phyloP scores from a whole-genome alignment of 1,284 basidiomycete species.

The Puccinia coronata region DNA sequence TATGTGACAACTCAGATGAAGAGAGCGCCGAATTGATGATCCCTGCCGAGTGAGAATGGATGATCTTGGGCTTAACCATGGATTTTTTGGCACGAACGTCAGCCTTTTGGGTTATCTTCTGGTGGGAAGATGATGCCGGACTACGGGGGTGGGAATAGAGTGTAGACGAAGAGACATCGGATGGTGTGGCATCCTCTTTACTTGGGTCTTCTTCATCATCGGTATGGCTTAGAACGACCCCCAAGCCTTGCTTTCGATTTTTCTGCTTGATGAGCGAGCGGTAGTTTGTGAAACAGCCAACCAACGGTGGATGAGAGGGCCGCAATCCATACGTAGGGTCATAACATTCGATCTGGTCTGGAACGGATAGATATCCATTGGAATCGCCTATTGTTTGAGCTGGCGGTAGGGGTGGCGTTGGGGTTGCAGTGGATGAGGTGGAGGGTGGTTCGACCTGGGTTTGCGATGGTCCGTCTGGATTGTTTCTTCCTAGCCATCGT shows the following conservation, averaged over 20 bases:
- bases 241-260: conserved; percentile 42
- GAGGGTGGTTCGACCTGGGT: conserved; percentile 65
- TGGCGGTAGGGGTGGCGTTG: conserved; percentile 52
- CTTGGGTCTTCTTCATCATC: conserved; percentile 27
- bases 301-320: conserved; percentile 75
- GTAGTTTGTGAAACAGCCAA: conserved; percentile 73
- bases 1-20: conserved; percentile 32
- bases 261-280: conserved; percentile 64
- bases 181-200: conserved; percentile 1
- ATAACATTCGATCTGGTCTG: conserved; percentile 79
- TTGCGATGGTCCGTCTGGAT: conserved; percentile 17
- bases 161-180: conserved; percentile 4
- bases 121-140: not conserved
- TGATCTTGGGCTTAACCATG: conserved; percentile 36
- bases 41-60: conserved; percentile 29
- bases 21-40: not conserved
- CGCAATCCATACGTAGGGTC: conserved; percentile 98
- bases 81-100: not conserved
- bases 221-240: conserved; percentile 25
- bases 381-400: conserved; percentile 1
- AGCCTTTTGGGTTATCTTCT: not conserved
- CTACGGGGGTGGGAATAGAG: conserved; percentile 6
- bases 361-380: conserved; percentile 59
- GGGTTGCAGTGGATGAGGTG: conserved; percentile 51
- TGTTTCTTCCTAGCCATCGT: conserved; percentile 69